Evolutionary conservation across 225 moss, liverwort and hornwort species (phyloP).

Genomic region (Antitrichia curtipendula): DNA sequence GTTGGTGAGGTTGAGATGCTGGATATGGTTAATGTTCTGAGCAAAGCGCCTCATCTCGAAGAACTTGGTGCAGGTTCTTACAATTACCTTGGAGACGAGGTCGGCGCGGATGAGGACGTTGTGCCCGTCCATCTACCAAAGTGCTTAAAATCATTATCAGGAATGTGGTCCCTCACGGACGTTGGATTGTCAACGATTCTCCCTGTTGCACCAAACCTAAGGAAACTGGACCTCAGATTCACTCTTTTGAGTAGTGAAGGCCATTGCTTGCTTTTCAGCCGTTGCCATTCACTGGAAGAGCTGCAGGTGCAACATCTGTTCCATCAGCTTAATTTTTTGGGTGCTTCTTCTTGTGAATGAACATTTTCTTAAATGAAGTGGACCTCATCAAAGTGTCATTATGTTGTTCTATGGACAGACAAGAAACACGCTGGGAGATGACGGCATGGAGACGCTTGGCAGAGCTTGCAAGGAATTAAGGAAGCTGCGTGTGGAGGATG

Average conservation of each 20-base stretch:
- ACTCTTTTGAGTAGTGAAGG: slow-evolving; percentile 38
- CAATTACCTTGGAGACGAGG: slow-evolving; percentile 15
- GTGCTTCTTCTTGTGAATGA: neutral
- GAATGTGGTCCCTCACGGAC: slow-evolving; percentile 50
- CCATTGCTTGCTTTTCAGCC: slow-evolving; percentile 46
- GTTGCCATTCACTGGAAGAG: slow-evolving; percentile 57
- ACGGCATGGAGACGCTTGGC: slow-evolving; percentile 46
- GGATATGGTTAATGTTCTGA: slow-evolving; percentile 41
- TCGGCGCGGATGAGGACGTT: neutral
- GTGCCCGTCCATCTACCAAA: slow-evolving; percentile 10
- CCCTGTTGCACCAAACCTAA: slow-evolving; percentile 47
- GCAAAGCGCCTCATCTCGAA: slow-evolving; percentile 14
- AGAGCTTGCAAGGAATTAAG: slow-evolving; percentile 42
- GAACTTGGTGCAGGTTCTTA: slow-evolving; percentile 70
- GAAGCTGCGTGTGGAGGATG: slow-evolving; percentile 56
- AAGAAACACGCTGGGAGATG: slow-evolving; percentile 57
- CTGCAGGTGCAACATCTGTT: slow-evolving; percentile 31
- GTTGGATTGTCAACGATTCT: slow-evolving; percentile 27
- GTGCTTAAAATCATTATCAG: slow-evolving; percentile 39
- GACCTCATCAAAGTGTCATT: neutral
- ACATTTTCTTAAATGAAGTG: neutral
- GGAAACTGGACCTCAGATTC: slow-evolving; percentile 58
- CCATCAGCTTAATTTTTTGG: neutral
- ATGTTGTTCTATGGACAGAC: slow-evolving; percentile 30
- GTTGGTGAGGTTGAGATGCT: slow-evolving; percentile 61